phyloP scores from a whole-genome alignment of 768 basidiomycete genomes.

The Leccinum truebloodii region DNA sequence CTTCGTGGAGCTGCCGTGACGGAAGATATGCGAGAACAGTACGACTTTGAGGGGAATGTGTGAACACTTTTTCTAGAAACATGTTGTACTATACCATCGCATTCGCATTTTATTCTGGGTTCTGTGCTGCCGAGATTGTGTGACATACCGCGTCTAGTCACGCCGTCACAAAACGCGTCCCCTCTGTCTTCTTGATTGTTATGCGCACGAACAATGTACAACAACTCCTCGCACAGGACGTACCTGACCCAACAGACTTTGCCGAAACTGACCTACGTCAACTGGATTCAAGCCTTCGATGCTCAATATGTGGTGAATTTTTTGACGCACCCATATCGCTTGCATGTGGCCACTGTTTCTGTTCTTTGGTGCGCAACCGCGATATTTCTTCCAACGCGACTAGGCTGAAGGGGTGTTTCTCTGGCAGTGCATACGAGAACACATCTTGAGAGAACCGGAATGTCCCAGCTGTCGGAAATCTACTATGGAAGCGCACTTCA shows the following conservation, averaged over 20 bases:
- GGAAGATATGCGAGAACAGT: constrained; percentile 41
- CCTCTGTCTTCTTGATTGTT: background rate
- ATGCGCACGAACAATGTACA: constrained; percentile 34
- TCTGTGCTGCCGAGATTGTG: constrained; percentile 3
- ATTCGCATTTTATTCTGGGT: constrained; percentile 8
- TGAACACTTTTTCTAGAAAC: constrained; percentile 22
- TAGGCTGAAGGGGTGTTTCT: constrained; percentile 7
- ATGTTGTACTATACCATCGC: constrained; percentile 25
- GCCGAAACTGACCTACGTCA: constrained; percentile 56
- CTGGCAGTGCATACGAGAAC: constrained; percentile 67
- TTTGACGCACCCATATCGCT: constrained; percentile 74
- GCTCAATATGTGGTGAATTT: constrained; percentile 75
- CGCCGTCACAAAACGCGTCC: constrained; percentile 22
- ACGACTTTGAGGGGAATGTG: constrained; percentile 44
- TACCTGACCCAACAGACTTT: constrained; percentile 74
- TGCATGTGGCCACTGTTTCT: constrained; percentile 80
- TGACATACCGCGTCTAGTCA: constrained; percentile 28
- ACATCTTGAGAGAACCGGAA: constrained; percentile 57
- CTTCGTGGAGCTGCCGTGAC: constrained; percentile 55
- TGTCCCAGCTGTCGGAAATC: constrained; percentile 72
- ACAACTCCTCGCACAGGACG: constrained; percentile 34
- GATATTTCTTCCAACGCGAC: background rate
- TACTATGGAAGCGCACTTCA: constrained; percentile 60
- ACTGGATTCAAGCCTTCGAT: constrained; percentile 67
- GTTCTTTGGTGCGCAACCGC: constrained; percentile 58